Evolutionary conservation across 2,329 filamentous ascomycete genomes (phyloP).

Genomic region (Colletotrichum noveboracense): DNA sequence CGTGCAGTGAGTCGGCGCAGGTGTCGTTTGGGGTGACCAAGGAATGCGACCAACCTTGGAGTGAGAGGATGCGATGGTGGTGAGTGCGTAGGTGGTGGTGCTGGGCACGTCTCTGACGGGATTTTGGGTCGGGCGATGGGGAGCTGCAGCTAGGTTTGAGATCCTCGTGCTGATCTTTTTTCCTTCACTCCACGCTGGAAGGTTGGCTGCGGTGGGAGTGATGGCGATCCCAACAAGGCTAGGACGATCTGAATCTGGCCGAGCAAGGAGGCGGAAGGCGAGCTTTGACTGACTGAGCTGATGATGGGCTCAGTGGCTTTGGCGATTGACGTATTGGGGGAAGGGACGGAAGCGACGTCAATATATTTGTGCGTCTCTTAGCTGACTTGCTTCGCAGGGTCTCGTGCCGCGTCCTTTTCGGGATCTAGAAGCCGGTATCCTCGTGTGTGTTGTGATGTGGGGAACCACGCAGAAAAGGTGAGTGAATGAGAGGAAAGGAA

Average conservation of each 20-base stretch:
- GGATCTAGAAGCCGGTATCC: slow-evolving; percentile 9
- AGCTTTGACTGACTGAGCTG: background rate
- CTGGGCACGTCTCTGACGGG: background rate
- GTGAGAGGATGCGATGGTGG: background rate
- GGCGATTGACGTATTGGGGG: slow-evolving; percentile 4
- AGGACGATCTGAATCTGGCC: slow-evolving; percentile 18
- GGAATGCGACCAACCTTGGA: background rate
- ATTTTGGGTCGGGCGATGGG: background rate
- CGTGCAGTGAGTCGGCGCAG: background rate
- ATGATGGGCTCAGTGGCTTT: background rate
- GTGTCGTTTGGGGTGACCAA: background rate
- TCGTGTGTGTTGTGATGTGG: background rate
- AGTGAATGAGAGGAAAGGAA: background rate
- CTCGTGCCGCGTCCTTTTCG: slow-evolving; percentile 19
- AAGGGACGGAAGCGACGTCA: slow-evolving; percentile 13
- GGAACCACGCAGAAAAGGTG: background rate
- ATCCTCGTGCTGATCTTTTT: slow-evolving; percentile 4
- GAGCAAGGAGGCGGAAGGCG: slow-evolving; percentile 6
- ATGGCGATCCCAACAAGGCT: slow-evolving; percentile 16
- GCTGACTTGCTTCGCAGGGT: slow-evolving; percentile 4
- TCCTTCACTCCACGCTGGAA: background rate
- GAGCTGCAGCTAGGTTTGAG: background rate
- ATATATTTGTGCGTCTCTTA: slow-evolving; percentile 16
- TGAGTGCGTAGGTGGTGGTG: background rate
- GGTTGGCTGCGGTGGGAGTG: background rate